Conservation (phyloP, 768 basidiomycete species). For the Macrocybe gigantea region DNA sequence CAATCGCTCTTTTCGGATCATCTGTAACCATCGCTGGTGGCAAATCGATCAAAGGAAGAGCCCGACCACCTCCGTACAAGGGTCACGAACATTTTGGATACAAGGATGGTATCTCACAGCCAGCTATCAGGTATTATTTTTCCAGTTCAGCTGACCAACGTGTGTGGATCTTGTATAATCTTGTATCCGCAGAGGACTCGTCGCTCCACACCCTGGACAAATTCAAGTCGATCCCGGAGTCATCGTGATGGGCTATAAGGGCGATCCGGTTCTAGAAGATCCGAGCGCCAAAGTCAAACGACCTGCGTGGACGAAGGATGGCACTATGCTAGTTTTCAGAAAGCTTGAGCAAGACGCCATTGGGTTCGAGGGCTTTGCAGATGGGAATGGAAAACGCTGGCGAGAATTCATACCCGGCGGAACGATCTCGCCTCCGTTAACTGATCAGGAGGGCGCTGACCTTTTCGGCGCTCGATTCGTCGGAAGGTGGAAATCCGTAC, state of each 20-base stretch:
- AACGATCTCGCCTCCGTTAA: slow-evolving; percentile 5
- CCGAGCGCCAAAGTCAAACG: slow-evolving; percentile 6
- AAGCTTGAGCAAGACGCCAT: slow-evolving; percentile 26
- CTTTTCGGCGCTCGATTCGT: slow-evolving; percentile 22
- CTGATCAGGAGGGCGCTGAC: slow-evolving; percentile 11
- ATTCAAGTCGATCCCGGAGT: slow-evolving; percentile 20
- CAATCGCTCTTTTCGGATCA: slow-evolving; percentile 2
- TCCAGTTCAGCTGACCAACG: not conserved
- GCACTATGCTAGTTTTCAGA: slow-evolving; percentile 28
- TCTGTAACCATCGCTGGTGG: slow-evolving; percentile 8
- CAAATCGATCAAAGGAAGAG: slow-evolving; percentile 6
- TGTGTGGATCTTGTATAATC: not conserved
- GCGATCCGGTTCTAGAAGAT: slow-evolving; percentile 18
- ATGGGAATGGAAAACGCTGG: not conserved
- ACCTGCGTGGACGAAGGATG: slow-evolving; percentile 26
- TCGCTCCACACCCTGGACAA: slow-evolving; percentile 16
- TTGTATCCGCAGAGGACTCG: slow-evolving; percentile 7
- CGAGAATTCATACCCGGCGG: not conserved
- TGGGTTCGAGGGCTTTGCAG: slow-evolving; percentile 16
- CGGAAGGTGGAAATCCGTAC: slow-evolving; percentile 17
- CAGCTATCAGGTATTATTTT: slow-evolving; percentile 13
- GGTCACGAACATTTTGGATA: slow-evolving; percentile 24
- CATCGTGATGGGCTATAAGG: slow-evolving; percentile 26
- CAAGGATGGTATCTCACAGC: slow-evolving; percentile 25
- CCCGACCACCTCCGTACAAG: slow-evolving; percentile 8